Base-by-base conservation (phyloP, 176 grass and related monocot genomes). In the Avena atlantica region DNA sequence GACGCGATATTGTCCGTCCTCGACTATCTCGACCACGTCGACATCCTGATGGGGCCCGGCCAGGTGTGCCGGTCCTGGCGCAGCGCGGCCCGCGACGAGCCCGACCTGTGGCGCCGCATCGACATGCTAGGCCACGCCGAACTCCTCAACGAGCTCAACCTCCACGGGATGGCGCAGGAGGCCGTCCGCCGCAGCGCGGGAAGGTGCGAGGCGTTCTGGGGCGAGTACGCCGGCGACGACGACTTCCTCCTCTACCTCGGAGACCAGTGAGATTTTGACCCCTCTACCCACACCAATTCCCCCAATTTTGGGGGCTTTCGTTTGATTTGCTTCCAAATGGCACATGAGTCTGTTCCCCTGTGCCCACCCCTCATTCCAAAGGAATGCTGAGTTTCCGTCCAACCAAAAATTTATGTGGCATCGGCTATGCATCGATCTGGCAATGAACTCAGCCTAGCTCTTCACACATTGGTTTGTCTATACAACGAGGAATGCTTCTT, bases 101-200 rank as follows among this genome's bases (percentile, higher is more conserved):
- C 23, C 15, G 79, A 48, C 45, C 45, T 68, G 0, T 68, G 79
- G 79, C 79, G 79, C 45, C 47, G 79, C 79, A 29, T 81, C 61
- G 11, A 81, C 62, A 76, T 76, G 72, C 44, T 29, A 2, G 45
- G 45, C 23, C 15, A 65, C 62, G 16, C 48, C 63, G 47, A 65
- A 9, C 62, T 31, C 16, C 3, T 23, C 72, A 49, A 4, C 21
- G 1, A 8, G 47, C 45, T 51, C 72, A 27, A 75, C 72, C 47
- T 75, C 6, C 72, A 27, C 45, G 72, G 21, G 45, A 51, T 75
- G 72, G 80, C 80, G 61, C 48, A 1, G 80, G 61, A 12, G 24
- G 62, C 79, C 79, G 79, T 81, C 24, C 42, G 79, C 24, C 63
- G 62, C 61, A 52, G 79, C 62, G 63, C 10, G 2, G 79, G 79